Evolutionary conservation across 192 early-diverging fungal genomes (phyloP).

Genomic region (Coemansia sp.): DNA sequence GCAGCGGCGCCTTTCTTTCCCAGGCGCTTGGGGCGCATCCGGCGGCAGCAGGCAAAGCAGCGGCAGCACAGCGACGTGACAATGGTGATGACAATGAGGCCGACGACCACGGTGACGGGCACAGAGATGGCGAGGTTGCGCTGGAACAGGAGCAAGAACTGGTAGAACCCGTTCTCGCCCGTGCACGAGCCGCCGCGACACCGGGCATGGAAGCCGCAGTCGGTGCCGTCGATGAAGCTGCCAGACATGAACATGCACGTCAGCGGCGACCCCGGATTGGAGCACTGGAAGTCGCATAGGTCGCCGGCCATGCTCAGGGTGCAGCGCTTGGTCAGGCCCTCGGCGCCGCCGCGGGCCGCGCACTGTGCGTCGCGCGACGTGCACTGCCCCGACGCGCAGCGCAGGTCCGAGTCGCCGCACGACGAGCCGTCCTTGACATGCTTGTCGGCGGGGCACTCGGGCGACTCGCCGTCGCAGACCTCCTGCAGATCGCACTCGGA

Average conservation of each 20-base stretch:
- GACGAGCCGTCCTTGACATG: slow-evolving; percentile 66
- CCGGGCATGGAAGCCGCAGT: slow-evolving; percentile 64
- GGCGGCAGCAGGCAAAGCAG: slow-evolving; percentile 46
- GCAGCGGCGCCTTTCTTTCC: background rate
- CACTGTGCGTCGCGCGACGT: slow-evolving; percentile 75
- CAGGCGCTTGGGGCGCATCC: slow-evolving; percentile 19
- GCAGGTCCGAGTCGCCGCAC: slow-evolving; percentile 59
- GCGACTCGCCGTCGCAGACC: slow-evolving; percentile 71
- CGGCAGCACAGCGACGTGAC: slow-evolving; percentile 42
- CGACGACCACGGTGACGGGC: slow-evolving; percentile 54
- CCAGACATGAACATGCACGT: slow-evolving; percentile 61
- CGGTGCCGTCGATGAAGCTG: slow-evolving; percentile 69
- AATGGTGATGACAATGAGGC: slow-evolving; percentile 37
- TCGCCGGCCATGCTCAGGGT: slow-evolving; percentile 55
- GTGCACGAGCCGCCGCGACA: slow-evolving; percentile 63
- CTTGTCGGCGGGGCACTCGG: slow-evolving; percentile 70
- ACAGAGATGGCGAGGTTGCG: slow-evolving; percentile 56
- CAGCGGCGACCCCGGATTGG: slow-evolving; percentile 51
- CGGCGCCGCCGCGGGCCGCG: slow-evolving; percentile 55
- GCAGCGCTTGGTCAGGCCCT: slow-evolving; percentile 62
- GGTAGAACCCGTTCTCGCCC: slow-evolving; percentile 58
- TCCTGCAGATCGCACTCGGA: slow-evolving; percentile 82
- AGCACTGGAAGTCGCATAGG: slow-evolving; percentile 67
- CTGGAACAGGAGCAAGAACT: slow-evolving; percentile 57
- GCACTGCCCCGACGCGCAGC: slow-evolving; percentile 73